Conservation (phyloP, 257 asterid genomes). For the Nicotiana tomentosiformis region DNA sequence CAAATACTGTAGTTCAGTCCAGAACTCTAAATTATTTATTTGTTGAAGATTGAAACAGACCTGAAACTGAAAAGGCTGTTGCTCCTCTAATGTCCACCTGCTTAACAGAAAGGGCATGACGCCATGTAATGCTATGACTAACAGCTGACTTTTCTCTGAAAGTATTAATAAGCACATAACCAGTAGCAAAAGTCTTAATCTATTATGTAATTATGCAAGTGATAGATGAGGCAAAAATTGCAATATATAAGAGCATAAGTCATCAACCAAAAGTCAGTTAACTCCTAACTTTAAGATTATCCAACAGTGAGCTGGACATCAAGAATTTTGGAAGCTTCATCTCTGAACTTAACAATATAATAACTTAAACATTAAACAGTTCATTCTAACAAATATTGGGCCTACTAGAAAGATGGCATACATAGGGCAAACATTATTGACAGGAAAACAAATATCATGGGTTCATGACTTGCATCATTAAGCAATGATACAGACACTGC, state of each 20-base stretch:
- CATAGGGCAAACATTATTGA: background rate
- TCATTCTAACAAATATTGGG: background rate
- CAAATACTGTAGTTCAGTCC: background rate
- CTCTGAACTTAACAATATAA: background rate
- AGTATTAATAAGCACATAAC: background rate
- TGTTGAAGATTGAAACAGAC: slow-evolving; percentile 34
- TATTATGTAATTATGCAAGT: background rate
- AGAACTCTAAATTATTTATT: background rate
- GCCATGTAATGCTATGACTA: slow-evolving; percentile 79
- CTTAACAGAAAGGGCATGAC: slow-evolving; percentile 50
- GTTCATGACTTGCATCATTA: background rate
- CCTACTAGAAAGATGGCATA: background rate
- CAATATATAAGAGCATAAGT: background rate
- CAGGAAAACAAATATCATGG: background rate
- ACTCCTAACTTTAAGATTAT: background rate
- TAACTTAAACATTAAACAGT: background rate
- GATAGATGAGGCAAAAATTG: background rate
- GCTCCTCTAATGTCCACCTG: slow-evolving; percentile 70
- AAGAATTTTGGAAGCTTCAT: background rate
- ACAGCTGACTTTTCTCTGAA: slow-evolving; percentile 87
- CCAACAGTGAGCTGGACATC: background rate
- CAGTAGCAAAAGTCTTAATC: background rate
- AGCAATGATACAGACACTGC: background rate
- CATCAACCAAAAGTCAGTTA: background rate
- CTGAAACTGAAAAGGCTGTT: slow-evolving; percentile 73